phyloP scores from a whole-genome alignment of 2,329 filamentous ascomycete genomes.

The Microdochium nivale region DNA sequence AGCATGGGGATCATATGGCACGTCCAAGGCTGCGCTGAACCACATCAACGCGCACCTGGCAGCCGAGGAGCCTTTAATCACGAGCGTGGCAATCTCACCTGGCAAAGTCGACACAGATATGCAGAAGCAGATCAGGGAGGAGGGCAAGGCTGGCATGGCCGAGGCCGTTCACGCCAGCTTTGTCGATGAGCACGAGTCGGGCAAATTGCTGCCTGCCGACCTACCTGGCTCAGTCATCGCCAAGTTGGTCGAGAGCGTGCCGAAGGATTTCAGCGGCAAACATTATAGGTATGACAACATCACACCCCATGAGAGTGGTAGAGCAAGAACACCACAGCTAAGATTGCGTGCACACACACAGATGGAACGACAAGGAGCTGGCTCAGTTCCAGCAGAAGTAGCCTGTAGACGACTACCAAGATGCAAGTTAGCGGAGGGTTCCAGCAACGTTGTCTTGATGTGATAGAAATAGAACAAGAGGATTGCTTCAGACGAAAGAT shows the following conservation, averaged over 20 bases:
- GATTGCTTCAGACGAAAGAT: constrained; percentile 69
- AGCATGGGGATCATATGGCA: constrained; percentile 74
- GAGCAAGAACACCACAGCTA: constrained; percentile 9
- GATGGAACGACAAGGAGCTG: constrained; percentile 46
- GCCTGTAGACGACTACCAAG: constrained; percentile 4
- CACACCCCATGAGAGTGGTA: no score
- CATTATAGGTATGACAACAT: constrained; percentile 53
- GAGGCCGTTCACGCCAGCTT: constrained; percentile 58
- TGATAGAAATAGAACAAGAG: constrained; percentile 17
- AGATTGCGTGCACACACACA: constrained; percentile 22
- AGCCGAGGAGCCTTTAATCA: constrained; percentile 69
- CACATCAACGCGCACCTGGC: constrained; percentile 66
- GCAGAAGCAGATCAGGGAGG: constrained; percentile 72
- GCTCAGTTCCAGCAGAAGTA: constrained; percentile 36
- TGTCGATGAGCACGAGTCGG: constrained; percentile 57
- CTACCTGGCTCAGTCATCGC: constrained; percentile 84
- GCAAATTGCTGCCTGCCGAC: constrained; percentile 69
- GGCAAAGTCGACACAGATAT: constrained; percentile 85
- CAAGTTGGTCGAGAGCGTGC: constrained; percentile 58
- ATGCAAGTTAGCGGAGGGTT: constrained; percentile 4
- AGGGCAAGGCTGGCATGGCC: constrained; percentile 39
- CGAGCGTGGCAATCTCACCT: constrained; percentile 63
- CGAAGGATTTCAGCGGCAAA: constrained; percentile 63
- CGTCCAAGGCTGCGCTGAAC: constrained; percentile 76
- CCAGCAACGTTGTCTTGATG: constrained; percentile 4